Evolutionary conservation across 768 basidiomycete genomes (phyloP).

Genomic region (Suillus tomentosus): DNA sequence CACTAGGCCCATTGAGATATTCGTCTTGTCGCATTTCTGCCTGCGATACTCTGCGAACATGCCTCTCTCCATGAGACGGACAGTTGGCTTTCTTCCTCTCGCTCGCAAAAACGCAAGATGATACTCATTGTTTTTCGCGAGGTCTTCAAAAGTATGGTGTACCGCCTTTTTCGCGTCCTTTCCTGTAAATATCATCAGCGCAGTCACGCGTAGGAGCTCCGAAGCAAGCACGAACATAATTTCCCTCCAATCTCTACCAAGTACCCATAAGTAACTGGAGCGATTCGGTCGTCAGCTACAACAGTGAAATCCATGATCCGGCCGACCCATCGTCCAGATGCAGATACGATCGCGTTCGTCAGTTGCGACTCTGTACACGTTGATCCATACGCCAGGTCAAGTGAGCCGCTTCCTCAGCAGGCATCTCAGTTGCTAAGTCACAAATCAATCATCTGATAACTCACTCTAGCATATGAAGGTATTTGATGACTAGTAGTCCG

Average conservation of each 20-base stretch:
- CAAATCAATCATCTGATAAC: not conserved
- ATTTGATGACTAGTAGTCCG: slow-evolving; percentile 13
- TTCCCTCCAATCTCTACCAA: slow-evolving; percentile 10
- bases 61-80: slow-evolving; percentile 11
- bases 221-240: slow-evolving; percentile 1
- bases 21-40: slow-evolving; percentile 7
- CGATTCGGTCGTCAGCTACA: slow-evolving; percentile 2
- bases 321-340: slow-evolving; percentile 7
- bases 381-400: slow-evolving; percentile 6
- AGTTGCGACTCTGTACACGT: slow-evolving; percentile 5
- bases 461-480: slow-evolving; percentile 9
- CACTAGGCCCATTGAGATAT: slow-evolving; percentile 5
- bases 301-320: slow-evolving; percentile 11
- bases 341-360: slow-evolving; percentile 1
- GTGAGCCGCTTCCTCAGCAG: slow-evolving; percentile 9
- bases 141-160: not conserved
- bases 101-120: not conserved
- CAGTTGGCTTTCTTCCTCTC: not conserved
- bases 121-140: not conserved
- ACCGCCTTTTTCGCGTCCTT: not conserved
- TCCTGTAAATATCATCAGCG: not conserved
- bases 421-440: not conserved
- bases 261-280: not conserved
- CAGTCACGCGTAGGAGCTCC: not conserved
- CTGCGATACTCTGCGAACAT: slow-evolving; percentile 13